Evolutionary conservation across 768 basidiomycete genomes (phyloP).

Genomic region (Scleroderma citrinum): DNA sequence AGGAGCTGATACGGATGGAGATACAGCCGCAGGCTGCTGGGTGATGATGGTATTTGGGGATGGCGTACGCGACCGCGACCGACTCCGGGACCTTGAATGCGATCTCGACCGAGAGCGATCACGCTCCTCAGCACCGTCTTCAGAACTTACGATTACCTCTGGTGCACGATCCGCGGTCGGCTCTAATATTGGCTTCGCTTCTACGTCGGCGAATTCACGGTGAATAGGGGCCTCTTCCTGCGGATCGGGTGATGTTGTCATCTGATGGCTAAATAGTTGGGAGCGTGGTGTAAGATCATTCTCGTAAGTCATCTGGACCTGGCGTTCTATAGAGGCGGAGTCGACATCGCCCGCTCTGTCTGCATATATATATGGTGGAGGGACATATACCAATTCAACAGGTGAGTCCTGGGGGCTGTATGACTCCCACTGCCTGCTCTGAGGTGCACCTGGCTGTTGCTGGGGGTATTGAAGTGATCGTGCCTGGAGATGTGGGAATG

Average conservation of each 20-base stretch:
- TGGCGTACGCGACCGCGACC: constrained; percentile 43
- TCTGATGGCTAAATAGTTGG: constrained; percentile 12
- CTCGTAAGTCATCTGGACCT: constrained; percentile 16
- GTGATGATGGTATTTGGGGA: constrained; percentile 29
- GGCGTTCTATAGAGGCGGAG: constrained; percentile 14
- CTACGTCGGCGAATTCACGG: constrained; percentile 5
- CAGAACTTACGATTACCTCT: constrained; percentile 32
- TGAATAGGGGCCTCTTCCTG: background rate
- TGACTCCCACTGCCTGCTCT: constrained; percentile 9
- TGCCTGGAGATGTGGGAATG: constrained; percentile 9
- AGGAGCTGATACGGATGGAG: constrained; percentile 6
- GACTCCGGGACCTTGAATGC: constrained; percentile 28
- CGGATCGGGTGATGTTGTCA: constrained; percentile 4
- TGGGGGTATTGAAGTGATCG: constrained; percentile 7
- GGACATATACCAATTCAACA: constrained; percentile 70
- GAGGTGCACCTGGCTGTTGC: constrained; percentile 2
- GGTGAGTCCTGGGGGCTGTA: constrained; percentile 38
- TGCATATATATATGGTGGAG: constrained; percentile 33
- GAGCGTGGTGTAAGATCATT: constrained; percentile 5
- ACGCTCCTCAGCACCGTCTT: constrained; percentile 27
- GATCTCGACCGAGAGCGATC: constrained; percentile 25
- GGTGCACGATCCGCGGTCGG: constrained; percentile 17
- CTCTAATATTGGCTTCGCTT: constrained; percentile 15
- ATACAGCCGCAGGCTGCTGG: constrained; percentile 7
- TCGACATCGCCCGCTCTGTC: constrained; percentile 13